phyloP scores from a whole-genome alignment of 2,329 filamentous ascomycete genomes.

The Lachnellula cervina region DNA sequence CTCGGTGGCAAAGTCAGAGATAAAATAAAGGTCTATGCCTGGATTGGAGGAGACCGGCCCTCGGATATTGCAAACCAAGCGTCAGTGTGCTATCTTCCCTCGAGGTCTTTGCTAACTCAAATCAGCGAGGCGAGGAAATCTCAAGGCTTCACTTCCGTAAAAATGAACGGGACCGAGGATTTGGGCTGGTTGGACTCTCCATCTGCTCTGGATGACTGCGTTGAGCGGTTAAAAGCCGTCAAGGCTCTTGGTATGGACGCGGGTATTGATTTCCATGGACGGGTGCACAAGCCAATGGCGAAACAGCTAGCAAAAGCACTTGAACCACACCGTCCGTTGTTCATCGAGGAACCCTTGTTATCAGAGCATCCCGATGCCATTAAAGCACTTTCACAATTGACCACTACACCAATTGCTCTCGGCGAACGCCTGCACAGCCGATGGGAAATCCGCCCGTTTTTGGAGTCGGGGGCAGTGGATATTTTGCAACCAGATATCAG shows the following conservation, averaged over 20 bases:
- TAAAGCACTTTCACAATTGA: conserved; percentile 52
- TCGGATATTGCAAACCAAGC: conserved; percentile 59
- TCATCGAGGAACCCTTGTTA: conserved; percentile 70
- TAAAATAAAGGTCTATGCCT: conserved; percentile 68
- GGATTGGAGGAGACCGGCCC: conserved; percentile 73
- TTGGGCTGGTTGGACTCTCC: conserved; percentile 74
- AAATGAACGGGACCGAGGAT: conserved; percentile 78
- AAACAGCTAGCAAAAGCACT: conserved; percentile 66
- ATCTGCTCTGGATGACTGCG: conserved; percentile 53
- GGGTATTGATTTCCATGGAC: conserved; percentile 73
- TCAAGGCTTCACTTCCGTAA: conserved; percentile 63
- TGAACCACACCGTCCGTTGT: conserved; percentile 65
- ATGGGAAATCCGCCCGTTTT: conserved; percentile 69
- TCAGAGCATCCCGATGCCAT: conserved; percentile 58
- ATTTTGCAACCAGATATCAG: conserved; percentile 69
- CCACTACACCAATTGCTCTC: conserved; percentile 62
- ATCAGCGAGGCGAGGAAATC: conserved; percentile 48
- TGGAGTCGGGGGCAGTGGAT: conserved; percentile 64
- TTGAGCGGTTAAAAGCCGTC: conserved; percentile 64
- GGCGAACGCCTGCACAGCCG: conserved; percentile 67
- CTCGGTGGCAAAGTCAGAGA: conserved; percentile 69
- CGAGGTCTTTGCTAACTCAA: conserved; percentile 4
- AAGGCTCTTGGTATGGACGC: conserved; percentile 67
- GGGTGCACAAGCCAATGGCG: conserved; percentile 75
- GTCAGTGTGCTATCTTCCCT: conserved; percentile 34